Percentiles rank a stretch among this genome's conserved stretches.
phyloP scores from a whole-genome alignment of 2,329 filamentous ascomycete genomes.

The Tolypocladium paradoxum region DNA sequence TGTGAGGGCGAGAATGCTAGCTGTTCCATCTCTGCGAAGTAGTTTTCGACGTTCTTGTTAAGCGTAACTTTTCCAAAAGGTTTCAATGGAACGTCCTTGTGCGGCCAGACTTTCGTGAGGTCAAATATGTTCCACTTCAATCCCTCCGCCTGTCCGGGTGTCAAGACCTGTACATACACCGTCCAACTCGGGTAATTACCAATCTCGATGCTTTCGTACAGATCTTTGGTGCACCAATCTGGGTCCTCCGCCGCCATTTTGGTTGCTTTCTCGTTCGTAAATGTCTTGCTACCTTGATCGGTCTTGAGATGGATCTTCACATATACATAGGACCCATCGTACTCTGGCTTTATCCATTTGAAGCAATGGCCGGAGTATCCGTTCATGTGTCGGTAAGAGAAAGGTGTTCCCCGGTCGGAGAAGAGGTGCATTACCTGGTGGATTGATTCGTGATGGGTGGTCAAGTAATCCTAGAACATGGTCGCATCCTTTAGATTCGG shows the following conservation, averaged over 20 bases:
- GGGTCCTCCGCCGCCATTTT: slow-evolving; percentile 45
- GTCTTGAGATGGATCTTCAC: slow-evolving; percentile 54
- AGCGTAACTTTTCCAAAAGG: slow-evolving; percentile 52
- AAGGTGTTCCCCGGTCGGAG: slow-evolving; percentile 54
- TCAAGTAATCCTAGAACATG: slow-evolving; percentile 39
- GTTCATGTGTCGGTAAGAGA: slow-evolving; percentile 56
- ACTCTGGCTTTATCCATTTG: slow-evolving; percentile 56
- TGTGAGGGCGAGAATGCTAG: slow-evolving; percentile 54
- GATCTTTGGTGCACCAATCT: slow-evolving; percentile 51
- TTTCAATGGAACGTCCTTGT: slow-evolving; percentile 49
- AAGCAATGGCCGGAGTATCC: slow-evolving; percentile 57
- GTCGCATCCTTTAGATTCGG: slow-evolving; percentile 61
- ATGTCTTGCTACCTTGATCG: slow-evolving; percentile 49
- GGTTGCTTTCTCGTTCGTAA: slow-evolving; percentile 45
- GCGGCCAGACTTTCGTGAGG: slow-evolving; percentile 59
- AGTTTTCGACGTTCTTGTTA: slow-evolving; percentile 55
- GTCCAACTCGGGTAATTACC: slow-evolving; percentile 54
- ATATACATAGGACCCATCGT: slow-evolving; percentile 55
- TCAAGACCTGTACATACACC: slow-evolving; percentile 53
- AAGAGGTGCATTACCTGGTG: slow-evolving; percentile 58
- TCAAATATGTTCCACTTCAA: slow-evolving; percentile 57
- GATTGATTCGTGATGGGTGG: slow-evolving; percentile 48
- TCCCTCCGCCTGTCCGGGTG: slow-evolving; percentile 48
- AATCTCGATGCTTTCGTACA: slow-evolving; percentile 50
- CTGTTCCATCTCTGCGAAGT: slow-evolving; percentile 60